A percentile compares a stretch with the other conserved stretches of the same genome.
phyloP scores from a whole-genome alignment of 2,329 filamentous ascomycete species.

The Sporothrix mexicana region DNA sequence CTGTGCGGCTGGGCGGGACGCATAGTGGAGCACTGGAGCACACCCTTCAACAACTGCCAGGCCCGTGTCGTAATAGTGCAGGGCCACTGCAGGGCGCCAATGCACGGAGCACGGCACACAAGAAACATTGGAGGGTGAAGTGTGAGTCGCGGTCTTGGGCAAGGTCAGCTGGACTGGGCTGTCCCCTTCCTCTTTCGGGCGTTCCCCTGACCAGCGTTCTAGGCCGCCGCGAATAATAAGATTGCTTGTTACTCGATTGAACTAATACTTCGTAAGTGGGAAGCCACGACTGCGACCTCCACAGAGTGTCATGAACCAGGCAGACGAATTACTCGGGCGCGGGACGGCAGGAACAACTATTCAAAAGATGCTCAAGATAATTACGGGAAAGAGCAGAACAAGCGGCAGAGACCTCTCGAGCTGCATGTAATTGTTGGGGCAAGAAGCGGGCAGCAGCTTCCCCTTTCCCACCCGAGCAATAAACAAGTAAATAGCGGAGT shows the following conservation, averaged over 20 bases:
- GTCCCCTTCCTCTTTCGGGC: constrained; percentile 1
- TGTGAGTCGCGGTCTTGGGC: neutral
- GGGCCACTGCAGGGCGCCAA: neutral
- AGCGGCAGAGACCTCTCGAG: neutral
- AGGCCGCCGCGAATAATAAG: constrained; percentile 18
- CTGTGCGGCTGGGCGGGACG: neutral
- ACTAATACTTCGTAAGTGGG: too few species aligned
- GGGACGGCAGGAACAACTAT: constrained; percentile 20
- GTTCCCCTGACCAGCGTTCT: constrained; percentile 18
- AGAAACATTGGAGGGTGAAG: neutral
- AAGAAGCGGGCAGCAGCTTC: neutral
- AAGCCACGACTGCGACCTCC: neutral
- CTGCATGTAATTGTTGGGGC: constrained; percentile 12
- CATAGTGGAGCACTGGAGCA: constrained; percentile 4
- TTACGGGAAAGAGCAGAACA: neutral
- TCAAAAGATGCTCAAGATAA: neutral
- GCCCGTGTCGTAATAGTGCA: constrained; percentile 12
- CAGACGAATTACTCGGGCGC: constrained; percentile 17
- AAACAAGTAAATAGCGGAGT: neutral
- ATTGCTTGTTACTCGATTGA: constrained; percentile 3
- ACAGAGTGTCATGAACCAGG: neutral
- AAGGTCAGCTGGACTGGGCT: constrained; percentile 9
- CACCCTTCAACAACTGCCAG: constrained; percentile 3
- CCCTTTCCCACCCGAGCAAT: constrained; percentile 18
- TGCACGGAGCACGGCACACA: constrained; percentile 14